These are phyloP conservation scores for Pseudogymnoascus sp. DNA, from an alignment of 2,329 filamentous ascomycete species.

Conservation along the genomic window DNA sequence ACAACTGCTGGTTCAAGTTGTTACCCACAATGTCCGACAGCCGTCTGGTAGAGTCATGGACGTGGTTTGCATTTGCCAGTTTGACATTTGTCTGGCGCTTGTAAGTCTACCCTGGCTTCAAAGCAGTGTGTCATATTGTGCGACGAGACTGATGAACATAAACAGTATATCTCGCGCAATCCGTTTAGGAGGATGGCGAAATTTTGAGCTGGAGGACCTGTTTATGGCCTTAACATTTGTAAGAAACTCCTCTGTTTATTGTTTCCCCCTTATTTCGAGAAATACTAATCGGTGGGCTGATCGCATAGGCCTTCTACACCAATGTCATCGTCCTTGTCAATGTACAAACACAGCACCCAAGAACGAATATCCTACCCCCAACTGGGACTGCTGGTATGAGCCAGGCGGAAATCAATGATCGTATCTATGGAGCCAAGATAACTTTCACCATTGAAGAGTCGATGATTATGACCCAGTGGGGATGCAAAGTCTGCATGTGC, in stretches of 20 bases:
- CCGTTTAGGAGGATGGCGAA: conserved; percentile 38
- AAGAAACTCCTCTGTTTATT: conserved; percentile 22
- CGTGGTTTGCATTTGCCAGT: conserved; percentile 37
- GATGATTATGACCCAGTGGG: conserved; percentile 52
- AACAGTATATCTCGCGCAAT: conserved; percentile 32
- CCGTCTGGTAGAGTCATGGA: conserved; percentile 35
- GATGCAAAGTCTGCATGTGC: conserved; percentile 46
- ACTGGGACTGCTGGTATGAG: not conserved
- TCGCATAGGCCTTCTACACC: not conserved
- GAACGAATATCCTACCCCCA: not conserved
- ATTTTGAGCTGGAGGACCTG: conserved; percentile 48
- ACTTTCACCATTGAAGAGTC: conserved; percentile 54
- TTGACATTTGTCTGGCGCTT: conserved; percentile 34
- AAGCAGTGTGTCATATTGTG: not conserved
- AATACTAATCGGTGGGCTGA: not conserved
- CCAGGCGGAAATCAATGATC: conserved; percentile 17
- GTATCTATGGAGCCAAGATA: conserved; percentile 48
- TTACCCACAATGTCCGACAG: not conserved
- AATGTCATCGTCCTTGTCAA: not conserved
- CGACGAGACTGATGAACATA: conserved; percentile 3
- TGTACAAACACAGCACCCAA: not conserved
- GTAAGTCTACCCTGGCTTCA: conserved; percentile 27
- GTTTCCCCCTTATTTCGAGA: not conserved
- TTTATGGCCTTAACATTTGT: conserved; percentile 47
- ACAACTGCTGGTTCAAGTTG: not conserved